Evolutionary conservation across 1,284 basidiomycete genomes (phyloP).

Genomic region (Phellinidium pouzarii): DNA sequence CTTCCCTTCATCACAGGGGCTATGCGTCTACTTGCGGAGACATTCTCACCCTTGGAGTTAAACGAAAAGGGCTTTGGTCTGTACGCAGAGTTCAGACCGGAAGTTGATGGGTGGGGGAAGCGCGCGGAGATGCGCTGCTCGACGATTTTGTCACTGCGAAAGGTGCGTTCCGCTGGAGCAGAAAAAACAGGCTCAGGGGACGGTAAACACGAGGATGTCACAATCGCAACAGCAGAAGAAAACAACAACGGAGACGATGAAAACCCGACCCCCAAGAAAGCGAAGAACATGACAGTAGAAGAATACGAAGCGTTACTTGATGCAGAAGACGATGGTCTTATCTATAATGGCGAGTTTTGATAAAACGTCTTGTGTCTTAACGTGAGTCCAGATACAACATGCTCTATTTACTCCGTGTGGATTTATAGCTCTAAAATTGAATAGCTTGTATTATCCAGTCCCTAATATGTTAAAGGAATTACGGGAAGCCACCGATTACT

Average conservation of each 20-base stretch:
- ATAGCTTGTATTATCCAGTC: slow-evolving; percentile 8
- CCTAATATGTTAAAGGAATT: slow-evolving; percentile 4
- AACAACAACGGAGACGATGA: slow-evolving; percentile 20
- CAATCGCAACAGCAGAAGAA: slow-evolving; percentile 17
- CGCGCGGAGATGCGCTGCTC: slow-evolving; percentile 59
- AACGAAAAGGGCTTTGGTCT: slow-evolving; percentile 64
- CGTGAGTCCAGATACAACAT: neutral
- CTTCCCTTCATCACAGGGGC: slow-evolving; percentile 75
- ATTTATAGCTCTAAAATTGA: neutral
- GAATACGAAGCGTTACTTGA: slow-evolving; percentile 49
- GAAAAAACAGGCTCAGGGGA: neutral
- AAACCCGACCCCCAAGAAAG: slow-evolving; percentile 35
- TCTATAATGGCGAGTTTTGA: slow-evolving; percentile 28
- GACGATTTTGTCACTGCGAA: slow-evolving; percentile 51
- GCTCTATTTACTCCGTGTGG: neutral
- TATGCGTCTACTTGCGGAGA: slow-evolving; percentile 68
- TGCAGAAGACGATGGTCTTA: slow-evolving; percentile 18
- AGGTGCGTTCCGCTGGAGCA: slow-evolving; percentile 19
- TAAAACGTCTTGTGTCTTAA: neutral
- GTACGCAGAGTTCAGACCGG: slow-evolving; percentile 73
- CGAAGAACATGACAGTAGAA: slow-evolving; percentile 34
- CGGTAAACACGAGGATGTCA: neutral
- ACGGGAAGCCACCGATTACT: neutral
- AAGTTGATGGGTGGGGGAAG: slow-evolving; percentile 68
- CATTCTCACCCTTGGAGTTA: slow-evolving; percentile 59